Conservation (phyloP, 306 rosid species). For the Morella rubra region DNA sequence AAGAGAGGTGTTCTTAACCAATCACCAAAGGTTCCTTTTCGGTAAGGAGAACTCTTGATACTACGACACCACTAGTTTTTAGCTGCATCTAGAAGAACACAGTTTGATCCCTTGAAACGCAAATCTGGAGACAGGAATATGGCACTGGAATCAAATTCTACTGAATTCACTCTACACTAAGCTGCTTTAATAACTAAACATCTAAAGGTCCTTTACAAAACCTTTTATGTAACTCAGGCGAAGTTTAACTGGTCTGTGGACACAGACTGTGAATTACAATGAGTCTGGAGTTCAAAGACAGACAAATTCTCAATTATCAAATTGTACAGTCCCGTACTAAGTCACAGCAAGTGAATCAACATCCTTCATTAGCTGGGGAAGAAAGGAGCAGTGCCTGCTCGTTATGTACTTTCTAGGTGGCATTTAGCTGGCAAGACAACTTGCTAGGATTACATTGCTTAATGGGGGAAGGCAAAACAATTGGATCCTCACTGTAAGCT, state of each 20-base stretch:
- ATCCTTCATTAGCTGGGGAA: background rate
- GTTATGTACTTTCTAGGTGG: conserved; percentile 8
- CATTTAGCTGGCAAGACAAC: conserved; percentile 8
- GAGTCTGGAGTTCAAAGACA: too few relatives aligned
- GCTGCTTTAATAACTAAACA: conserved; percentile 1
- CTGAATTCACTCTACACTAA: background rate
- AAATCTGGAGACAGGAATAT: background rate
- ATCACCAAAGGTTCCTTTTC: background rate
- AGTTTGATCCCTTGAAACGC: too few relatives aligned
- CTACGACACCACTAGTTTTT: background rate
- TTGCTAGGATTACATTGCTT: background rate
- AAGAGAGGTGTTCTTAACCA: background rate
- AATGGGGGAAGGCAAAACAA: background rate
- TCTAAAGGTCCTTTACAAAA: background rate
- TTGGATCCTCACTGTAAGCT: background rate
- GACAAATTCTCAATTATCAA: too few relatives aligned
- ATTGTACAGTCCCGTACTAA: background rate
- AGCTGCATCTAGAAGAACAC: background rate
- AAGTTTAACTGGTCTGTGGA: too few relatives aligned
- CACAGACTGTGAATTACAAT: too few relatives aligned
- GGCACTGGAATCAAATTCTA: background rate
- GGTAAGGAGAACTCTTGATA: background rate
- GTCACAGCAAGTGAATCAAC: background rate
- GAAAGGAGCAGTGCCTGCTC: background rate
- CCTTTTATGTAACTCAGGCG: background rate